Conservation (phyloP, 805 yeast genomes). For the Wickerhamomyces xylosicus region DNA sequence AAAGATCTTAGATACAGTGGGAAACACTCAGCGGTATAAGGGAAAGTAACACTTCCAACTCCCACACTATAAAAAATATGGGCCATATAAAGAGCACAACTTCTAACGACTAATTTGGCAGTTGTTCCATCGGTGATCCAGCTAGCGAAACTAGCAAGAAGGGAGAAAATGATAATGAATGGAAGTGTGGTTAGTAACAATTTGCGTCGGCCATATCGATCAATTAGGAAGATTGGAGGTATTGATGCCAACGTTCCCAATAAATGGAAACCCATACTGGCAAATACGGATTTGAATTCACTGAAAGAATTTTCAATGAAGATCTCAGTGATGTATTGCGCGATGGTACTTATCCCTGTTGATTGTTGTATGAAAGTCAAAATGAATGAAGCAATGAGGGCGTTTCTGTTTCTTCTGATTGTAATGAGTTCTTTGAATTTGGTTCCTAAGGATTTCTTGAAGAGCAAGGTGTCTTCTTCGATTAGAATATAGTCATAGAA, state of each 20-base stretch:
- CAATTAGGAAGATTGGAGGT: conserved; percentile 77
- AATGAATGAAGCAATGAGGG: conserved; percentile 69
- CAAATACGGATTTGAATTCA: conserved; percentile 59
- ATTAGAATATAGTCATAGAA: conserved; percentile 59
- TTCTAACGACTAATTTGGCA: conserved; percentile 47
- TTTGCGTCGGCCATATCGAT: conserved; percentile 63
- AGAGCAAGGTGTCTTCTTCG: conserved; percentile 43
- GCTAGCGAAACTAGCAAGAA: conserved; percentile 62
- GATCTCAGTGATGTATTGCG: conserved; percentile 73
- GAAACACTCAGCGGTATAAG: conserved; percentile 79
- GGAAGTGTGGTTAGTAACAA: conserved; percentile 53
- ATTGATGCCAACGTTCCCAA: conserved; percentile 71
- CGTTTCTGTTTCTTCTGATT: conserved; percentile 75
- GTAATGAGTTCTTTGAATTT: conserved; percentile 49
- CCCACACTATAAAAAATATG: conserved; percentile 72
- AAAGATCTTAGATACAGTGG: conserved; percentile 71
- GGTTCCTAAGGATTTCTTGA: conserved; percentile 32
- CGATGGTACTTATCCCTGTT: conserved; percentile 85
- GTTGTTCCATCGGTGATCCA: conserved; percentile 40
- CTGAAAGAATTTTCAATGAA: conserved; percentile 58
- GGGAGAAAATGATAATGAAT: conserved; percentile 46
- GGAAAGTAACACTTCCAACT: conserved; percentile 86
- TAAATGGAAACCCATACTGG: conserved; percentile 83
- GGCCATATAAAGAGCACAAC: conserved; percentile 66
- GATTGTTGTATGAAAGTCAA: conserved; percentile 88